Conservation (phyloP, 345 rosid species). For the Erysimum cheiranthoides region DNA sequence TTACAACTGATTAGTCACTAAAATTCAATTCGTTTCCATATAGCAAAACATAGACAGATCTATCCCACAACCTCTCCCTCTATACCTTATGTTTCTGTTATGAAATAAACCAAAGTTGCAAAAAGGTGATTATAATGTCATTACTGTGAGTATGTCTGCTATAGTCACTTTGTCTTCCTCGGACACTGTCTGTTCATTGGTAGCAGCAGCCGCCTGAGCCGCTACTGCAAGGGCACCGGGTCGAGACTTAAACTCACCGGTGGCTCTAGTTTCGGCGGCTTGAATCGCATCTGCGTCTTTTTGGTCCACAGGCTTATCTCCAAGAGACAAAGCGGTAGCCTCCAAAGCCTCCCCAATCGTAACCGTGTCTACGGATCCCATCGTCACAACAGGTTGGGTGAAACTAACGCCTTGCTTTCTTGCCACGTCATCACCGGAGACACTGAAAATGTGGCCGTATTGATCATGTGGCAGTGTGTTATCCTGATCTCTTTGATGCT, state of each 20-base stretch:
- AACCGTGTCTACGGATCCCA: slow-evolving; percentile 38
- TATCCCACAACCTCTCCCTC: neutral
- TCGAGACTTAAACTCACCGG: slow-evolving; percentile 32
- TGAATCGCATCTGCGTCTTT: slow-evolving; percentile 63
- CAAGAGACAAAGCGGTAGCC: slow-evolving; percentile 50
- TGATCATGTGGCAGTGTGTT: slow-evolving; percentile 35
- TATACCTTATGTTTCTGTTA: neutral
- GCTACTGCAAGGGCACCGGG: slow-evolving; percentile 53
- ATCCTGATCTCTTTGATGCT: slow-evolving; percentile 22
- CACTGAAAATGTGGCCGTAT: slow-evolving; percentile 48
- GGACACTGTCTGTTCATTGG: slow-evolving; percentile 37
- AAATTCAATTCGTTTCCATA: no score
- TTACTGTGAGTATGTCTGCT: slow-evolving; percentile 54
- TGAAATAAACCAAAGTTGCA: neutral
- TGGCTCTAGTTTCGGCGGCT: slow-evolving; percentile 60
- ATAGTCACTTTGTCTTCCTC: slow-evolving; percentile 52
- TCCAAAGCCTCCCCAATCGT: slow-evolving; percentile 67
- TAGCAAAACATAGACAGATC: neutral
- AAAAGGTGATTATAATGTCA: neutral
- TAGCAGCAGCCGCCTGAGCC: slow-evolving; percentile 57
- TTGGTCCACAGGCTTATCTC: slow-evolving; percentile 59
- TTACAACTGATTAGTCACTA: no score
- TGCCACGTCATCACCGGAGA: slow-evolving; percentile 45
- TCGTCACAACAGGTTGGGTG: slow-evolving; percentile 16
- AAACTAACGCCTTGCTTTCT: slow-evolving; percentile 38